Evolutionary conservation across 108 stramenopile species (phyloP).

Genomic region (Fragilariopsis cylindrus): DNA sequence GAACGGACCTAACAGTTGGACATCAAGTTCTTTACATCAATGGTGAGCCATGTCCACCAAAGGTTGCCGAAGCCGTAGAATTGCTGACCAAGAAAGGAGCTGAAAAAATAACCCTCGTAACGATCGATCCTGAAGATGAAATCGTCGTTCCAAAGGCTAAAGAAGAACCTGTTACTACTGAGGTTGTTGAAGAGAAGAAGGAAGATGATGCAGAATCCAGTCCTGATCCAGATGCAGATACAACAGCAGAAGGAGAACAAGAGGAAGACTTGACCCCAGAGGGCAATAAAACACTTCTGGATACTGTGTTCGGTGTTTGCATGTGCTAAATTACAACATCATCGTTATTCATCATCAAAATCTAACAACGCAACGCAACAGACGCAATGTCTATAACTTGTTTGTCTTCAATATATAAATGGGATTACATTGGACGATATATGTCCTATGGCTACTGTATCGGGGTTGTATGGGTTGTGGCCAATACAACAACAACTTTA

Average conservation of each 20-base stretch:
- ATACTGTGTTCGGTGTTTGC: constrained; percentile 31
- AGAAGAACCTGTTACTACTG: constrained; percentile 13
- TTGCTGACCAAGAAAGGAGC: constrained; percentile 32
- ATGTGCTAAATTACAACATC: constrained; percentile 23
- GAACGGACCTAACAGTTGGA: constrained; percentile 28
- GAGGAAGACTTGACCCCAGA: constrained; percentile 22
- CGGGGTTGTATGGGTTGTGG: too few species aligned
- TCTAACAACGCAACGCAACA: too few species aligned
- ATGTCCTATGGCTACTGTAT: too few species aligned
- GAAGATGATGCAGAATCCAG: constrained; percentile 13
- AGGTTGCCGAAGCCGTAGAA: constrained; percentile 26
- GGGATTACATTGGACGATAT: too few species aligned
- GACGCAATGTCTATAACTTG: too few species aligned
- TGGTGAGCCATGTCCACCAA: constrained; percentile 19
- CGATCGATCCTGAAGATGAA: constrained; percentile 18
- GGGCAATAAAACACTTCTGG: constrained; percentile 23
- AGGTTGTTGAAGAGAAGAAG: constrained; percentile 24
- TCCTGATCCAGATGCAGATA: background rate
- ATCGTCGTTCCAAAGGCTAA: background rate
- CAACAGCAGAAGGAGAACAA: background rate
- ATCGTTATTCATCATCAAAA: background rate
- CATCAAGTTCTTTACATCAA: constrained; percentile 32
- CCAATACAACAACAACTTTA: too few species aligned
- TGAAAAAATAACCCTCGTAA: constrained; percentile 7
- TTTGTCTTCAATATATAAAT: too few species aligned